Evolutionary conservation across 192 early-diverging fungal species (phyloP), one percentile per base, ranked within the genome.

Genomic region (Anaeromyces robustus): DNA sequence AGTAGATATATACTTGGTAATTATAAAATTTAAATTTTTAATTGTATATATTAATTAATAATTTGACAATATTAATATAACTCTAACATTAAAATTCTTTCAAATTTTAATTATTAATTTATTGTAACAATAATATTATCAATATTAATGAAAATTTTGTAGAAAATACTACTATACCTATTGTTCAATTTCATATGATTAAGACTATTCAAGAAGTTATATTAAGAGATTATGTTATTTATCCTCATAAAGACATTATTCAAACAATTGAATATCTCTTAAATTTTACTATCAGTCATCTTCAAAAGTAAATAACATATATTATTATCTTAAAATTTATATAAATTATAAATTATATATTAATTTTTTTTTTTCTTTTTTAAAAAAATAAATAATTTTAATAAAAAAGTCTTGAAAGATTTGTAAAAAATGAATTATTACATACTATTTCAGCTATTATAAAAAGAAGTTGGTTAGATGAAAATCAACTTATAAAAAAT

Each of bases 401-500:
- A 29, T 16, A n/a, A 18, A 52, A 77, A 39, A 88, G 89, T 18
- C 68, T 91, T 17, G 81, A 83, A 29, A 86, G 86, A 14, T 92
- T 88, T 81, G 89, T 90, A 12, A 85, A 86, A 30, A 88, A 89
- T 78, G 86, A 88, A 79, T 79, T 91, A 13, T 84, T 92, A 22
- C 83, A 88, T 77, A 86, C 90, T 12, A 86, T 91, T 30, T 85
- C 92, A 37, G 86, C 92, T 11, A 89, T 92, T 79, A 89, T 88
- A 17, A 93, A 93, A 80, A 86, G 91, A 32, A 88, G 91, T 29
- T 90, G 89, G 81, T 84, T 91, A 37, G 92, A 92, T 77, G 85
- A 85, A 34, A 80, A 89, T n/a, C 83, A 83, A 34, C 68, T 85
- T 34, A 89, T 92, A 30, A 84, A 86, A 32, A 86, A 88, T 80